Base-by-base conservation (phyloP, 805 yeast genomes). In the Candida michaelii region DNA sequence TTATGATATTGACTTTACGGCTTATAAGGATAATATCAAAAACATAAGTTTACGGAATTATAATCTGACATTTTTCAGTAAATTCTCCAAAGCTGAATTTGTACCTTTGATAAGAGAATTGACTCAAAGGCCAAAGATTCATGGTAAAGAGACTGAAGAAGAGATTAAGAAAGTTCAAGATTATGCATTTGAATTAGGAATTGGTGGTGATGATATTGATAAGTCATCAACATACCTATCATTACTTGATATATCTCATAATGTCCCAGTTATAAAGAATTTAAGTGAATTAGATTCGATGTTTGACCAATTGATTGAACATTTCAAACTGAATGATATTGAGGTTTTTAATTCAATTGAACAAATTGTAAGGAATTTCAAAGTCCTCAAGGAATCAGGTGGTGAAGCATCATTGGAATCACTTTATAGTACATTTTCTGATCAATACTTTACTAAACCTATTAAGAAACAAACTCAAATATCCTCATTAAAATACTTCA, bases 251-350 rank as follows among this genome's bases (percentile, higher is more conserved):
- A 27, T 57, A 12, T 52, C 67, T 1, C 38, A 41, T 1, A 45
- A 47, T 5, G 37, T 62, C 8, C 66, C 69, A 2, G 53, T 54
- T 0, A 49, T 66, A 5, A 39, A 47, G 2, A 59, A 61, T 25
- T 43, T 66, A 9, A 48, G 46, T 4, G 74, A 70, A 46, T 58
- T 65, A 37, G 75, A 66, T 37, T 58, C 65, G 24, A 65, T 71
- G 73, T 33, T 71, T 36, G 56, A 53, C 3, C 76, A 71, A 33
- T 45, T 69, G 16, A 30, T 45, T 7, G 54, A 49, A 5, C 56
- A 60, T 43, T 67, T 59, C 48, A 36, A 48, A 14, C 49, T 50
- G 4, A 55, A 57, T 21, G 60, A 54, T 4, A 27, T 45, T n/a
- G 43, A 38, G 27, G 13, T 47, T 4, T 23, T 17, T 9, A 37